Evolutionary conservation across 2,329 filamentous ascomycete genomes (phyloP).

Genomic region (Claviceps digitariae): DNA sequence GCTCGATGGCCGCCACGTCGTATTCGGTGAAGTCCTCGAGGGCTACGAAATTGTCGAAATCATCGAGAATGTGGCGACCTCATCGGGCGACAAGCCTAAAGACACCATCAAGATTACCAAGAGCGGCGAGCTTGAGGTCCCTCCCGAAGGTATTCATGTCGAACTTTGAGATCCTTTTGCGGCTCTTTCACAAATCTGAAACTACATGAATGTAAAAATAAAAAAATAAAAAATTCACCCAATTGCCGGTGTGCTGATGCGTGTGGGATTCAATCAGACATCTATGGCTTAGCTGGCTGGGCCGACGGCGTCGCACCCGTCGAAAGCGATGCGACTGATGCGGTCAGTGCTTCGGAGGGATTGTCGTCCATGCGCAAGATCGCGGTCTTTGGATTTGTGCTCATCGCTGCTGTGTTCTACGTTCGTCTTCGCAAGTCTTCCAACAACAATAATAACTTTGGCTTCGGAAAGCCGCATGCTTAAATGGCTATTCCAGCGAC

Average conservation of each 20-base stretch:
- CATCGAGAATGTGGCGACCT: constrained; percentile 61
- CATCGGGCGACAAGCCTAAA: constrained; percentile 52
- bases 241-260: constrained; percentile 23
- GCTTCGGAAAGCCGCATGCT: constrained; percentile 30
- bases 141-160: constrained; percentile 84
- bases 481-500: constrained; percentile 12
- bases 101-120: constrained; percentile 63
- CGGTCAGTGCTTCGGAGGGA: constrained; percentile 3
- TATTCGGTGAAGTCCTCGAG: constrained; percentile 81
- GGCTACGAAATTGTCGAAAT: constrained; percentile 68
- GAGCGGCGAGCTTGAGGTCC: constrained; percentile 72
- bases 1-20: constrained; percentile 75
- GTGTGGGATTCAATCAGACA: constrained; percentile 16
- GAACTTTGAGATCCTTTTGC: constrained; percentile 51
- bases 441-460: constrained; percentile 17
- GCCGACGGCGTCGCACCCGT: constrained; percentile 7
- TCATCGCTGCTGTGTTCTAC: constrained; percentile 31
- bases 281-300: constrained; percentile 13
- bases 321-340: constrained; percentile 4
- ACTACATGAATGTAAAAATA: not conserved
- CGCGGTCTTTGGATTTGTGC: constrained; percentile 34
- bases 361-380: constrained; percentile 33
- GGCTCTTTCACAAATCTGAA: constrained; percentile 5
- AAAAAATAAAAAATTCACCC: constrained; percentile 5
- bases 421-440: constrained; percentile 24